Evolutionary conservation across 495 filamentous ascomycete genomes (phyloP), one percentile per base, ranked within the genome.

Genomic region (Hypoxylon trugodes): DNA sequence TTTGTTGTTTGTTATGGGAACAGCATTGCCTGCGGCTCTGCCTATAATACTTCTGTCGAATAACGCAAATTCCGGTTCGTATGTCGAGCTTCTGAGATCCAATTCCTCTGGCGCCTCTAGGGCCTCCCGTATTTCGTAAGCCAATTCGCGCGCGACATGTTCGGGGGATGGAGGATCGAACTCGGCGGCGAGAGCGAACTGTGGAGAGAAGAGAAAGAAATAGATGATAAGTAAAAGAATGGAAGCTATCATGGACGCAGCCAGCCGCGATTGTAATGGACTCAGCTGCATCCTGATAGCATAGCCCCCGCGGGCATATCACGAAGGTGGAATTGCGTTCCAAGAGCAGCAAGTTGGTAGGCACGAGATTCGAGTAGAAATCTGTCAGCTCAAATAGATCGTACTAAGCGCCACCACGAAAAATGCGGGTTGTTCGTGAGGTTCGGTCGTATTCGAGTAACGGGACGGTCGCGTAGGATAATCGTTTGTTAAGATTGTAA

Each of bases 221-320:
- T 85, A 86, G 47, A 90, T 62, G 30, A 84, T 43, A 30, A 86
- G 55, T 24, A 89, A 60, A 28, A 87, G 66, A 38, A 83, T 69
- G 25, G 84, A 82, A 35, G 84, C 82, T 69, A 82, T 73, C 58
- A 87, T 63, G 26, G 84, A 88, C 69, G 88, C 87, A 72, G 82
- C 84, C 63, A 92, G 76, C 64, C 86, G 86, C 74, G 85, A 88
- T 80, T 89, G 88, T 59, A 90, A 76, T 59, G 81, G 84, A 69
- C 83, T 84, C 63, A 84, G 79, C 68, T 85, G 86, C 87, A 90
- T 90, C 49, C 54, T 68, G 64, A 25, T 48, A 43, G 58, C 70
- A 73, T 71, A 73, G 70, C 78, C 77, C 71, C 71, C 51, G 51
- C 59, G 72, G 71, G 73, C 71, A 43, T 69, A 53, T 50, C 53